phyloP scores from a whole-genome alignment of 2,329 filamentous ascomycete genomes.

The Colletotrichum graminicola region DNA sequence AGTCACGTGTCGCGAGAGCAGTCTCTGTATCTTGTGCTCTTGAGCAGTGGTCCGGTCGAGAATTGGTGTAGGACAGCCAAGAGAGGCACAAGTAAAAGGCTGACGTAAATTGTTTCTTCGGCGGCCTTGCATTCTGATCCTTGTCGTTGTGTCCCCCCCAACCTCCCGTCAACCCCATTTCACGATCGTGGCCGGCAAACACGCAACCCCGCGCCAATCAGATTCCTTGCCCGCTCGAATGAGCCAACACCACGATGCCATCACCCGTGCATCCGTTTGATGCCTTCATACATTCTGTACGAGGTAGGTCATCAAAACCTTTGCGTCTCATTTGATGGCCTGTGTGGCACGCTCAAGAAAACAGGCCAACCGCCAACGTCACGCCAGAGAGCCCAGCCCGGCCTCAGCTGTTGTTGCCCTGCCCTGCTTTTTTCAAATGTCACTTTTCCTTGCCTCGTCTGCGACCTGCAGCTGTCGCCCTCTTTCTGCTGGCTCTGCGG shows the following conservation, averaged over 20 bases:
- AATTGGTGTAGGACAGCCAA: neutral
- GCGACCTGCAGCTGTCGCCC: neutral
- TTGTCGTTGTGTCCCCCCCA: constrained; percentile 24
- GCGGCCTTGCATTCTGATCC: constrained; percentile 17
- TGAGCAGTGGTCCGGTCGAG: neutral
- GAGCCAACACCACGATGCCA: constrained; percentile 34
- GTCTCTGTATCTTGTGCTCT: neutral
- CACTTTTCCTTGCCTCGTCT: neutral
- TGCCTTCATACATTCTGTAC: constrained; percentile 19
- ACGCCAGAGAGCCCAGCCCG: constrained; percentile 21
- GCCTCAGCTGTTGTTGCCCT: constrained; percentile 8
- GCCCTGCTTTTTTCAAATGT: constrained; percentile 25
- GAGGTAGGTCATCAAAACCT: constrained; percentile 8
- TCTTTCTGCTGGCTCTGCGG: constrained; percentile 11
- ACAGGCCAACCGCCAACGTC: constrained; percentile 26
- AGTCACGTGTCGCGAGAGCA: too few species aligned
- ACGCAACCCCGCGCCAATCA: constrained; percentile 40
- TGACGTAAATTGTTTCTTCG: neutral
- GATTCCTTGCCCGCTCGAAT: constrained; percentile 6
- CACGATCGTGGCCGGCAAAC: constrained; percentile 38
- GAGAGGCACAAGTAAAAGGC: neutral
- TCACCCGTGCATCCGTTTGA: constrained; percentile 24
- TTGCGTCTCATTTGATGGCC: constrained; percentile 17
- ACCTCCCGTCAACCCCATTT: constrained; percentile 30
- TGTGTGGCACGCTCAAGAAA: constrained; percentile 18